Base-by-base conservation (phyloP, 2,329 filamentous ascomycete genomes). In the Colletotrichum karsti region DNA sequence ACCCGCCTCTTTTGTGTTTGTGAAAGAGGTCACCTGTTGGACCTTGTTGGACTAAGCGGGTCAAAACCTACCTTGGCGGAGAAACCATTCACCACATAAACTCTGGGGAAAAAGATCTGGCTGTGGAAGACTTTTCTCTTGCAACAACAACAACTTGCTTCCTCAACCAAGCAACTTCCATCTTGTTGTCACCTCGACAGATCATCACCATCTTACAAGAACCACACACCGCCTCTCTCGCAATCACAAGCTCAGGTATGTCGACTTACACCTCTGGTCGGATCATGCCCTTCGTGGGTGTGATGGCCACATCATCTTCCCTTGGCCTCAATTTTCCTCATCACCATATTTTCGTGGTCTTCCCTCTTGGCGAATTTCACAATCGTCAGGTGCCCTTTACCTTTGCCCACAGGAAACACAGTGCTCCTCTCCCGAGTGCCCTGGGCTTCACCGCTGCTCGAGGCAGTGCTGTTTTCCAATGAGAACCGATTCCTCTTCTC, bases 1-100 rank as follows among this genome's bases (percentile, higher is more conserved):
- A 42, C 42, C 42, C 28, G 51, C 63, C 42, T 55, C 33, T 44
- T 41, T 51, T 51, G 58, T 57, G 59, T 64, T 67, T 22, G 24
- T 39, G 42, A 56, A 57, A 24, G 42, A 57, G 46, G 44, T 28
- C 59, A 56, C n/a, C n/a, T n/a, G n/a, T n/a, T n/a, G n/a, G n/a
- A n/a, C n/a, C n/a, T 58, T 42, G 59, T 46, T 24, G 15, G 35
- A 44, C 53, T 18, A 57, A 44, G 33, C 41, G 59, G 44, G 51
- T 42, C 51, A 39, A 42, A 42, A 30, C 18, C 13, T 46, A n/a
- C n/a, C n/a, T n/a, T n/a, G n/a, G 13, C 37, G 42, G 59, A 35
- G 12, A 42, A 10, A 67, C 35, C 24, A 35, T 24, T 51, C 37
- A 55, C 58, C 35, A 26, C 44, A n/a, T 39, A 22, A 39, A 8